These are phyloP conservation scores for Solidago caesia DNA, from an alignment of 129 eudicot genomes.

Conservation along the genomic window DNA sequence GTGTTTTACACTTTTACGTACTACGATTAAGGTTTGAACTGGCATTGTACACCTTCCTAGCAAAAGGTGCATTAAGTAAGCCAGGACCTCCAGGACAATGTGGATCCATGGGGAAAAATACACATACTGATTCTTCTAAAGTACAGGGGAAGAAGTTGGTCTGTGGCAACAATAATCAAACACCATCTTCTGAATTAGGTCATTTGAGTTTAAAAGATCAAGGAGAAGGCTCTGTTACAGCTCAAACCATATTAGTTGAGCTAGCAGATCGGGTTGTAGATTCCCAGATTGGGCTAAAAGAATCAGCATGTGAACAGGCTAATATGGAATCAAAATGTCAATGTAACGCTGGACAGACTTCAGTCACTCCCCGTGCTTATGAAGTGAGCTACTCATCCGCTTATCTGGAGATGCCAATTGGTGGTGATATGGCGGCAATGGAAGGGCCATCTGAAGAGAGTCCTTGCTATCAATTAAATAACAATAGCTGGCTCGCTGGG, in stretches of 20 bases:
- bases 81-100: slow-evolving; percentile 49
- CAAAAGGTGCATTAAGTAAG: slow-evolving; percentile 60
- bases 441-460: slow-evolving; percentile 97
- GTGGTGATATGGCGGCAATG: slow-evolving; percentile 47
- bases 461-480: slow-evolving; percentile 65
- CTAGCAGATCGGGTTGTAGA: slow-evolving; percentile 54
- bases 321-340: slow-evolving; percentile 42
- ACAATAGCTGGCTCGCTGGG: slow-evolving; percentile 68
- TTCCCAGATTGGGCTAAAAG: slow-evolving; percentile 40
- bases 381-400: slow-evolving; percentile 54
- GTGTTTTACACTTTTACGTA: slow-evolving; percentile 1
- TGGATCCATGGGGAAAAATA: slow-evolving; percentile 19
- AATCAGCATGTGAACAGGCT: slow-evolving; percentile 41
- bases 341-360: slow-evolving; percentile 37
- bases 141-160: slow-evolving; percentile 46
- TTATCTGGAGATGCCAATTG: slow-evolving; percentile 53
- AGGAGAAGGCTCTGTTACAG: slow-evolving; percentile 39
- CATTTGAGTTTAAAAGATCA: slow-evolving; percentile 49
- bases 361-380: slow-evolving; percentile 40
- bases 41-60: slow-evolving; percentile 77
- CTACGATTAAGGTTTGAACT: slow-evolving; percentile 66
- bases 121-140: slow-evolving; percentile 24
- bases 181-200: slow-evolving; percentile 46
- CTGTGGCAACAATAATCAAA: slow-evolving; percentile 34
- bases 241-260: slow-evolving; percentile 51